Evolutionary conservation across 2,329 filamentous ascomycete genomes (phyloP), one percentile per base, ranked within the genome.

Genomic region (Venturia effusa): DNA sequence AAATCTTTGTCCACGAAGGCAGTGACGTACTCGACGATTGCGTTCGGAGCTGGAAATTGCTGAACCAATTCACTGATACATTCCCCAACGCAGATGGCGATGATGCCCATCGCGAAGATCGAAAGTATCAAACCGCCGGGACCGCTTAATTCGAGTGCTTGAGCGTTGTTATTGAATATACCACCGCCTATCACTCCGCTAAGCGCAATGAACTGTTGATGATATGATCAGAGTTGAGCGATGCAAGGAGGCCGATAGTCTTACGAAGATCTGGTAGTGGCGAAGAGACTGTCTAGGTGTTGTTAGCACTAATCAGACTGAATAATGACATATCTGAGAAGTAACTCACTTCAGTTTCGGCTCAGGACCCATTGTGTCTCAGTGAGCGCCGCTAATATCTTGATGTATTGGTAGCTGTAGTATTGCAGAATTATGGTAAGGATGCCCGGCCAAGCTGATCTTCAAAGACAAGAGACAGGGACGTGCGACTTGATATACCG

Each of bases 151-250:
- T 63, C 41, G 4, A 63, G 61, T 19, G 61, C 41, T 17, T 3
- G 2, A 2, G 40, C 61, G 34, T 51, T 63, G 61, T 55, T 43
- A 22, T 17, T 54, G 32, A 63, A 57, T 13, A 43, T 45, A 11
- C 61, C 61, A 54, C 27, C 61, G 22, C 61, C 61, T 34, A 63
- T 63, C 7, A 63, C 45, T 40, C 41, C 61, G 43, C 27, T 54
- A 6, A 63, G 40, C n/a, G 30, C 61, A 40, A 63, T 63, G 27
- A 40, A 40, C 59, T 61, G 19, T 40, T 19, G n/a, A 13, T 48
- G 22, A 15, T 4, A 22, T 45, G 41, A 13, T 48, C 19, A 48
- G 43, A 48, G 8, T 6, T 15, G 19, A 4, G 43, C 19, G 19
- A 22, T 48, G 8, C 19, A 4, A 27, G 17, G 24, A 24, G 43